phyloP scores from a whole-genome alignment of 2,329 filamentous ascomycete species.

The Exophiala aquamarina region DNA sequence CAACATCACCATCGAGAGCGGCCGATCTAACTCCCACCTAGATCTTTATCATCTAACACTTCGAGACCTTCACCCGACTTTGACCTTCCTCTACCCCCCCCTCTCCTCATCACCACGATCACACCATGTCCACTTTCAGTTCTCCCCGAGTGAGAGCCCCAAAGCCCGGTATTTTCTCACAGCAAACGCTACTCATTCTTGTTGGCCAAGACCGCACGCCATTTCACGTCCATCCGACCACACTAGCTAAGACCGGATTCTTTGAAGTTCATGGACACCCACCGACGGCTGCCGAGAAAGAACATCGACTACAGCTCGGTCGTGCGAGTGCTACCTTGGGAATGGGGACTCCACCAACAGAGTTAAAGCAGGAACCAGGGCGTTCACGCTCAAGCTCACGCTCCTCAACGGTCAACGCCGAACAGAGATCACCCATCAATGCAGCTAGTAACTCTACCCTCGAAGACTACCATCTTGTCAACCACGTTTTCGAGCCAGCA shows the following conservation, averaged over 20 bases:
- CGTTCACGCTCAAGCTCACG: neutral
- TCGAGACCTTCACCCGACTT: too few relatives aligned
- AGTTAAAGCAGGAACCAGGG: slow-evolving; percentile 4
- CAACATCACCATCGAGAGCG: too few relatives aligned
- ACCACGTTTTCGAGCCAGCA: slow-evolving; percentile 10
- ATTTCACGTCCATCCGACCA: slow-evolving; percentile 21
- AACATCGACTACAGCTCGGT: neutral
- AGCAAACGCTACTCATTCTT: slow-evolving; percentile 20
- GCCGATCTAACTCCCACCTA: too few relatives aligned
- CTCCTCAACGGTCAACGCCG: neutral
- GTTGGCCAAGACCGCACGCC: slow-evolving; percentile 14
- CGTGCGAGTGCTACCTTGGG: neutral
- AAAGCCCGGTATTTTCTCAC: slow-evolving; percentile 7
- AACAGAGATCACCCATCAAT: neutral
- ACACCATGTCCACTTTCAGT: too few relatives aligned
- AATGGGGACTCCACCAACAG: slow-evolving; percentile 4
- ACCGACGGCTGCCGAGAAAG: neutral
- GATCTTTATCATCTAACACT: too few relatives aligned
- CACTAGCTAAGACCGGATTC: slow-evolving; percentile 21
- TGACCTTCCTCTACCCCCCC: too few relatives aligned
- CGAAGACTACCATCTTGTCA: slow-evolving; percentile 19
- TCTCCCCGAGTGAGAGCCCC: neutral
- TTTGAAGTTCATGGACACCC: slow-evolving; percentile 22
- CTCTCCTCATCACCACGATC: too few relatives aligned
- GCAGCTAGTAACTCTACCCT: too few relatives aligned